phyloP scores from a whole-genome alignment of 345 rosid species.

The Populus deltoides region DNA sequence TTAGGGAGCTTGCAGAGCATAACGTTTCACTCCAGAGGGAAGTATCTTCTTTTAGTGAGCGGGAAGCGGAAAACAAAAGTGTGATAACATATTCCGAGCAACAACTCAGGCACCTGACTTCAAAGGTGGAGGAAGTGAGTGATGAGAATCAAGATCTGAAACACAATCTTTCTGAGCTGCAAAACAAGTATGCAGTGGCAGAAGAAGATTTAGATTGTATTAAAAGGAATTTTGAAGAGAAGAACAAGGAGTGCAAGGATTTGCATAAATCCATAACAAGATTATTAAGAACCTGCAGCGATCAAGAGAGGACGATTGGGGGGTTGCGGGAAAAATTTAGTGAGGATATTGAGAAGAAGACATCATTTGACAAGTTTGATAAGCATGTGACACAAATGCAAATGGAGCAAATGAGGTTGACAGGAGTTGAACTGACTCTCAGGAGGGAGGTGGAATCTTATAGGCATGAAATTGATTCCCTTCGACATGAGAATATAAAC shows the following conservation, averaged over 20 bases:
- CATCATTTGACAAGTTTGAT: conserved; percentile 42
- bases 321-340: conserved; percentile 60
- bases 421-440: conserved; percentile 72
- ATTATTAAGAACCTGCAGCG: conserved; percentile 67
- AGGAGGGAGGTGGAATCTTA: conserved; percentile 68
- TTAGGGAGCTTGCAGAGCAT: conserved; percentile 93
- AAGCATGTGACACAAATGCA: conserved; percentile 51
- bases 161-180: conserved; percentile 47
- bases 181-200: conserved; percentile 51
- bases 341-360: conserved; percentile 47
- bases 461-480: conserved; percentile 67
- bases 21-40: conserved; percentile 94
- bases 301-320: conserved; percentile 80
- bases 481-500: conserved; percentile 80
- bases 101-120: conserved; percentile 54
- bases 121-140: conserved; percentile 47
- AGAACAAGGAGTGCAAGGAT: conserved; percentile 86
- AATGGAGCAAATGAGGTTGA: conserved; percentile 81
- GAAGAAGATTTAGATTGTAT: conserved; percentile 51
- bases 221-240: conserved; percentile 71
- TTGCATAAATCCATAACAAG: conserved; percentile 70
- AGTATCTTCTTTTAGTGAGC: conserved; percentile 60
- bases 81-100: conserved; percentile 52
- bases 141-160: conserved; percentile 53
- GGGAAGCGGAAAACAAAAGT: conserved; percentile 63